Base-by-base conservation (phyloP, 495 filamentous ascomycete species). In the Amorphotheca resinae region DNA sequence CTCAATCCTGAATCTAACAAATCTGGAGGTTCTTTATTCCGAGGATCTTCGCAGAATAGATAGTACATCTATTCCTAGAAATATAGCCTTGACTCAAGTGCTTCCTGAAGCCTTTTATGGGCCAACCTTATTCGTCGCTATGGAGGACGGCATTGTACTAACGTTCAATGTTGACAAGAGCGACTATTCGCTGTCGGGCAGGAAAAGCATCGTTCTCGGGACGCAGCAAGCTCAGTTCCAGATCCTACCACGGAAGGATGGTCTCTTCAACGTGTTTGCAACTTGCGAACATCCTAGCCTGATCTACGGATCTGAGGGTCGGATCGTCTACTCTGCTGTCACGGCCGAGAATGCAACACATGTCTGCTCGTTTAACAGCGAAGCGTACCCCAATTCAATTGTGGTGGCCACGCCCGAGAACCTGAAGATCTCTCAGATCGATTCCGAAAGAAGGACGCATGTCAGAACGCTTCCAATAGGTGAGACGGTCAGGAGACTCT, bases 311-410 rank as follows among this genome's bases (percentile, higher is more conserved):
- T 77, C 79, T 4, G 86, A 96, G 54, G 85, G 82, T 1, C 73
- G 88, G 9, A 79, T 95, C 21, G 78, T 94, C 5, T 99, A 91
- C 67, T 93, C 87, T 14, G 86, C 93, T 1, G 81, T 95, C n/a
- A 96, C 93, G 38, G 87, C 87, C 1, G 84, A 94, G 51, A 77
- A 85, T 37, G 82, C 87, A 4, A 75, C 76, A 4, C 78, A 75
- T 28, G 71, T 96, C 21, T 91, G 84, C 51, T 69, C 83, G 5
- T 88, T 99, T 49, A 73, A 96, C 59, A 61, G 77, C 11, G 77
- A 79, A 47, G 82, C 82, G 0, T 99, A 82, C 51, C 87, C 91
- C 2, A 70, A 70, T 26, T 76, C 84, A 9, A 78, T 96, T 30
- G 81, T 80, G 2, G 72, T 96, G 25, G 86, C 87, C 4, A 89